Percentiles rank a stretch among this genome's conserved stretches.
These are phyloP conservation scores for Leccinum subgranulosum DNA, from an alignment of 768 basidiomycete species.

Conservation along the genomic window DNA sequence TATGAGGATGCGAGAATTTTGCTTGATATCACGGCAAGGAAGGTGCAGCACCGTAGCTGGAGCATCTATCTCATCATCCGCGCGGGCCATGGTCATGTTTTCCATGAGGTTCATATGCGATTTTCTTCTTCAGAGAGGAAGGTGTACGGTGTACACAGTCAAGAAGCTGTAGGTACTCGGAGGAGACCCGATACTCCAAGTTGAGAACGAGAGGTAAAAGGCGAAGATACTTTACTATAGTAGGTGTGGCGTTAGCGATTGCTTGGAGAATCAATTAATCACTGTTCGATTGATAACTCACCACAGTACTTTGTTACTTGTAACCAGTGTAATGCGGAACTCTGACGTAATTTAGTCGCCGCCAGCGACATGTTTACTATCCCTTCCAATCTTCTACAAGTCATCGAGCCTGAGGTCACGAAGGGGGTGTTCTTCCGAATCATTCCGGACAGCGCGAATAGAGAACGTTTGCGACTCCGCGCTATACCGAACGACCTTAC, in stretches of 20 bases:
- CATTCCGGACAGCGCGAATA: neutral
- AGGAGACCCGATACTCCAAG: too few relatives aligned
- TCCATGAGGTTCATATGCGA: neutral
- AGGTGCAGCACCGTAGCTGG: neutral
- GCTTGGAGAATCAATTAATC: neutral
- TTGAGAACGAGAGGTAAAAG: too few relatives aligned
- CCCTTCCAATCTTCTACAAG: too few relatives aligned
- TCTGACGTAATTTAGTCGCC: too few relatives aligned
- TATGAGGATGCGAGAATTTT: neutral
- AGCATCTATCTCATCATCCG: neutral
- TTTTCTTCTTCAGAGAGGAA: neutral
- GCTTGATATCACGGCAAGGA: neutral
- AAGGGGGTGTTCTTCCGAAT: neutral
- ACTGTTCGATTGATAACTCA: neutral
- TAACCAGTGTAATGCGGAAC: neutral
- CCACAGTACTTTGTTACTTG: neutral
- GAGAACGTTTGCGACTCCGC: neutral
- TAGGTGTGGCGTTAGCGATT: neutral
- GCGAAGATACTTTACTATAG: neutral
- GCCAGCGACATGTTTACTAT: too few relatives aligned
- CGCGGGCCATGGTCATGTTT: neutral
- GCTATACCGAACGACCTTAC: too few relatives aligned
- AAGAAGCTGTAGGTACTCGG: neutral
- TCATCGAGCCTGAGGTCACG: neutral
- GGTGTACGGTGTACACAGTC: neutral